Evolutionary conservation across 225 moss, liverwort and hornwort genomes (phyloP).

Genomic region (Sphagnum tenellum): DNA sequence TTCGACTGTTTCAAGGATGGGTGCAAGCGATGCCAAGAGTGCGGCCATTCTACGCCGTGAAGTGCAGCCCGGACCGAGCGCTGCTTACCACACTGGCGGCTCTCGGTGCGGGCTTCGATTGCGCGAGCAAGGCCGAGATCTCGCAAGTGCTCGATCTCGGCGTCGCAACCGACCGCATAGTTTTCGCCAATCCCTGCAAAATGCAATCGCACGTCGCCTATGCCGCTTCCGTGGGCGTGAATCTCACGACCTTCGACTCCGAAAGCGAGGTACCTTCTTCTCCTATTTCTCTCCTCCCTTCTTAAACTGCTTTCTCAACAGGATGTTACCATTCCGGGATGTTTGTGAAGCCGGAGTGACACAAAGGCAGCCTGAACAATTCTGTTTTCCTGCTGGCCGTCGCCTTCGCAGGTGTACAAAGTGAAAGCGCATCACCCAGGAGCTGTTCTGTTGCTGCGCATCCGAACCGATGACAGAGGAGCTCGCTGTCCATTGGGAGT

Average conservation of each 20-base stretch:
- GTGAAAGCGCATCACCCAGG: constrained; percentile 13
- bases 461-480: constrained; percentile 13
- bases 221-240: constrained; percentile 9
- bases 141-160: constrained; percentile 11
- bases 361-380: too few species aligned
- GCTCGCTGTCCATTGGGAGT: constrained; percentile 8
- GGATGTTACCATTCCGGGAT: too few species aligned
- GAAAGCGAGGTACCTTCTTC: neutral
- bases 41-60: constrained; percentile 20
- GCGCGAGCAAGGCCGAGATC: constrained; percentile 18
- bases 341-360: too few species aligned
- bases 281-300: neutral
- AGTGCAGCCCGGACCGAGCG: constrained; percentile 15
- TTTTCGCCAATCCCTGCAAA: constrained; percentile 23
- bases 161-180: constrained; percentile 7
- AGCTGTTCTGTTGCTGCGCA: constrained; percentile 17
- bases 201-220: constrained; percentile 17
- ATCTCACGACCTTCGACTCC: constrained; percentile 20
- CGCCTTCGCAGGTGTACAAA: constrained; percentile 11
- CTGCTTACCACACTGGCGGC: constrained; percentile 15
- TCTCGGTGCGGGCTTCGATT: constrained; percentile 20
- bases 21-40: constrained; percentile 15
- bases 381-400: neutral
- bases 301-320: too few species aligned
- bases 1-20: constrained; percentile 20